These are phyloP conservation scores for Boletus rubescentipes DNA, from an alignment of 768 basidiomycete genomes.

Conservation along the genomic window DNA sequence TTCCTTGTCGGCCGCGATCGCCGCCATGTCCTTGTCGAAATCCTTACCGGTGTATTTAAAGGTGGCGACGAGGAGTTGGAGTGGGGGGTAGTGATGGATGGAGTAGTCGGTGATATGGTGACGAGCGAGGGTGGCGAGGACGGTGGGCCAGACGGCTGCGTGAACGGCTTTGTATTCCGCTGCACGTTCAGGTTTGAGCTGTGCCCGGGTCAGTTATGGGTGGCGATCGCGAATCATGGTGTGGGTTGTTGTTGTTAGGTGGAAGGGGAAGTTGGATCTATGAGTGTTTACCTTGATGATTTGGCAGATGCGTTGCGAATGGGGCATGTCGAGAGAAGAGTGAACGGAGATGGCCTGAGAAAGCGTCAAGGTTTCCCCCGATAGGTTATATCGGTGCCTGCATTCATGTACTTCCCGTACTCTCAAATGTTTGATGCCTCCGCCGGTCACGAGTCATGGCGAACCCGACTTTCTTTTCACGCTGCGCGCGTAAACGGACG, in stretches of 20 bases:
- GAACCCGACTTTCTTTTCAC: no score
- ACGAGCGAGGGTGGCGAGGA: constrained; percentile 59
- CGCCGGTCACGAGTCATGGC: no score
- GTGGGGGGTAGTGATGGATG: constrained; percentile 64
- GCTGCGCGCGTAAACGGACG: no score
- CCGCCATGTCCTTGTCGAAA: constrained; percentile 65
- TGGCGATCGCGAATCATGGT: not conserved
- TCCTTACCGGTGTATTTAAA: constrained; percentile 74
- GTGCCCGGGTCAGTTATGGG: not conserved
- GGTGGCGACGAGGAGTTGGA: constrained; percentile 70
- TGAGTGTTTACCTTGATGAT: constrained; percentile 55
- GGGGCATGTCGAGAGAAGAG: no score
- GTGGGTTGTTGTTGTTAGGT: no score
- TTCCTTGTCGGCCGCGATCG: constrained; percentile 60
- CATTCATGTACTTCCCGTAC: no score
- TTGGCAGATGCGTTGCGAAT: constrained; percentile 62
- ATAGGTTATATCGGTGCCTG: no score
- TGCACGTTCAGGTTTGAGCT: constrained; percentile 55
- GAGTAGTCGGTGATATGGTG: constrained; percentile 75
- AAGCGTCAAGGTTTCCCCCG: no score
- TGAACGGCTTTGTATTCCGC: constrained; percentile 61
- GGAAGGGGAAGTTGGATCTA: not conserved
- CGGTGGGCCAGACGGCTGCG: constrained; percentile 63
- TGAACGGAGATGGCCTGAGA: no score
- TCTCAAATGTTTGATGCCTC: no score